A percentile compares a stretch with the other conserved stretches of the same genome.
Evolutionary conservation across 2,329 filamentous ascomycete genomes (phyloP).

Genomic region (Penicillium brevicompactum): DNA sequence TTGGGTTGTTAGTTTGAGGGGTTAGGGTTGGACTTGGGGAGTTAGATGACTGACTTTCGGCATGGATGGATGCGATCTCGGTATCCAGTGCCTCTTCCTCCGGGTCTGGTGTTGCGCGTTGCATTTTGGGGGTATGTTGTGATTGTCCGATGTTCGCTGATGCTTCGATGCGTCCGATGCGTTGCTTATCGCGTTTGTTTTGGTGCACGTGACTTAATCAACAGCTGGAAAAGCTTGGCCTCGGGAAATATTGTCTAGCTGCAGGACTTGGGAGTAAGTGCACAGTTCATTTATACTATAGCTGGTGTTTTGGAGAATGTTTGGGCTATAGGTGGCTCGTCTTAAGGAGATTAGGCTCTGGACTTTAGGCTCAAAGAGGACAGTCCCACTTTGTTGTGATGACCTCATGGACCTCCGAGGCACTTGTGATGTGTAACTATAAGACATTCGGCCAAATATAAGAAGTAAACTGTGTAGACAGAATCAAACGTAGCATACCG

Average conservation of each 20-base stretch:
- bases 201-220: conserved; percentile 3
- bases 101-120: conserved; percentile 18
- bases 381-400: too few relatives aligned
- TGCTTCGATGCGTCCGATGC: too few relatives aligned
- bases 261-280: background rate
- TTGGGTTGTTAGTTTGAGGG: conserved; percentile 10
- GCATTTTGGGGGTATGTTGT: background rate
- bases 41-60: conserved; percentile 38
- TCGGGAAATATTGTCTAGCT: background rate
- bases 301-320: too few relatives aligned
- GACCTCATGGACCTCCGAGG: too few relatives aligned
- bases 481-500: background rate
- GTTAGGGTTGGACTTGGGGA: background rate
- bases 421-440: too few relatives aligned
- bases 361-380: too few relatives aligned
- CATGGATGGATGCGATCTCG: conserved; percentile 44
- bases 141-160: too few relatives aligned
- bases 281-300: too few relatives aligned
- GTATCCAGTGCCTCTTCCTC: conserved; percentile 38
- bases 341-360: too few relatives aligned
- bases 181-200: background rate
- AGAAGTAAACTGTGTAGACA: too few relatives aligned
- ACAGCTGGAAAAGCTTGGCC: background rate
- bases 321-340: too few relatives aligned
- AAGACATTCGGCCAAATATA: too few relatives aligned